Evolutionary conservation across 306 rosid genomes (phyloP).

Genomic region (Cicer pinnatifidum): DNA sequence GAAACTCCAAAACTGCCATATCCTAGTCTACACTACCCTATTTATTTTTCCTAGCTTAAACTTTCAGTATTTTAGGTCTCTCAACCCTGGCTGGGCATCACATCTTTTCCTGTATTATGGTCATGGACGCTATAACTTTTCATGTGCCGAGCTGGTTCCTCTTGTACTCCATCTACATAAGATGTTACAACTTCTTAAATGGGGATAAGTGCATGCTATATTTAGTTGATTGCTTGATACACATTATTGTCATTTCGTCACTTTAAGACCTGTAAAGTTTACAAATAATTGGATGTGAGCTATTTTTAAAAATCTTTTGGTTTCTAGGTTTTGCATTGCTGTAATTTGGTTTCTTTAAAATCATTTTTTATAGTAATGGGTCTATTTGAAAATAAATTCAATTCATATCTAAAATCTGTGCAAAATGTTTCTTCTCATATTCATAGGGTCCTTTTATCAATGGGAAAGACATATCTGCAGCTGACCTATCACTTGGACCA

Average conservation of each 20-base stretch:
- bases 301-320: no score
- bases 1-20: no score
- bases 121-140: not conserved
- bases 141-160: not conserved
- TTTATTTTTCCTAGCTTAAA: not conserved
- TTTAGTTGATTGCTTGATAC: conserved; percentile 15
- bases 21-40: not conserved
- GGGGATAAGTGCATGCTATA: conserved; percentile 16
- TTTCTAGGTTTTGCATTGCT: no score
- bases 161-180: conserved; percentile 9
- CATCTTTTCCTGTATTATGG: not conserved
- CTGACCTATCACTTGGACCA: conserved; percentile 86
- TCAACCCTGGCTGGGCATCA: not conserved
- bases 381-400: no score
- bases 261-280: not conserved
- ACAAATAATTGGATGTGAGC: no score
- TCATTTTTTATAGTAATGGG: no score
- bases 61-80: not conserved
- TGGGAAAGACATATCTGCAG: conserved; percentile 77
- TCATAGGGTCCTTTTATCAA: conserved; percentile 85
- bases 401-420: not conserved
- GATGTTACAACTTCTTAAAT: conserved; percentile 20
- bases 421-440: conserved; percentile 28
- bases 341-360: no score
- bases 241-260: not conserved